Evolutionary conservation across 148 eudicot species (phyloP).

Genomic region (Mesembryanthemum crystallinum): DNA sequence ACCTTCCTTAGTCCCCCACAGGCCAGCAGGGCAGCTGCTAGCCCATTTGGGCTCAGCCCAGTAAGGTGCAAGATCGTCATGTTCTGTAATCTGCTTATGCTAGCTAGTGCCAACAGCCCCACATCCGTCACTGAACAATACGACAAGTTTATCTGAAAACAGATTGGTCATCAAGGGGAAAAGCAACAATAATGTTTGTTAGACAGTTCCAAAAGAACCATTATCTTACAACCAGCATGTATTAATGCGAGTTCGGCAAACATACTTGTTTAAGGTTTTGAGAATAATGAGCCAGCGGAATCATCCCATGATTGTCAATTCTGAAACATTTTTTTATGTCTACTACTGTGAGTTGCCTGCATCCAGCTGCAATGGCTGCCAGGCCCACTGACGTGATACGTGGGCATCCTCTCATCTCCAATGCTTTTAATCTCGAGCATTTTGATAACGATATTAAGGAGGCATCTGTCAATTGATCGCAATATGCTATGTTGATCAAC

Average conservation of each 20-base stretch:
- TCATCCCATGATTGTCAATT: conserved; percentile 64
- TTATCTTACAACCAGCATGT: too few relatives aligned
- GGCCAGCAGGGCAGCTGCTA: conserved; percentile 66
- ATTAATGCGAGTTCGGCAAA: not conserved
- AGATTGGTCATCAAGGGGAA: not conserved
- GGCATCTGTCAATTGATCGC: conserved; percentile 48
- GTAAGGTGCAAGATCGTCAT: conserved; percentile 67
- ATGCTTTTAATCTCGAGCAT: conserved; percentile 52
- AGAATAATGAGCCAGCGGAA: conserved; percentile 66
- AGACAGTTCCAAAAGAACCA: too few relatives aligned
- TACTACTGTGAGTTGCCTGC: conserved; percentile 56
- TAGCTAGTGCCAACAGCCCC: conserved; percentile 68
- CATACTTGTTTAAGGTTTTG: conserved; percentile 71
- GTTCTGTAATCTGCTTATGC: conserved; percentile 70
- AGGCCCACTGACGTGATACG: conserved; percentile 64
- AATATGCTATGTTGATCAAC: conserved; percentile 64
- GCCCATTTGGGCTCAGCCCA: conserved; percentile 64
- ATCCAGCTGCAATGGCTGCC: conserved; percentile 63
- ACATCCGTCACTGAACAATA: conserved; percentile 68
- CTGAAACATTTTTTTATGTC: conserved; percentile 75
- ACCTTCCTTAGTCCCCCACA: conserved; percentile 75
- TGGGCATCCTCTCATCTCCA: conserved; percentile 75
- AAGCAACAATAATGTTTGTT: too few relatives aligned
- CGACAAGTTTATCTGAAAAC: conserved; percentile 71
- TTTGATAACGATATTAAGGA: conserved; percentile 62